Base-by-base conservation (phyloP, 495 filamentous ascomycete species). In the Neohortaea acidophila region DNA sequence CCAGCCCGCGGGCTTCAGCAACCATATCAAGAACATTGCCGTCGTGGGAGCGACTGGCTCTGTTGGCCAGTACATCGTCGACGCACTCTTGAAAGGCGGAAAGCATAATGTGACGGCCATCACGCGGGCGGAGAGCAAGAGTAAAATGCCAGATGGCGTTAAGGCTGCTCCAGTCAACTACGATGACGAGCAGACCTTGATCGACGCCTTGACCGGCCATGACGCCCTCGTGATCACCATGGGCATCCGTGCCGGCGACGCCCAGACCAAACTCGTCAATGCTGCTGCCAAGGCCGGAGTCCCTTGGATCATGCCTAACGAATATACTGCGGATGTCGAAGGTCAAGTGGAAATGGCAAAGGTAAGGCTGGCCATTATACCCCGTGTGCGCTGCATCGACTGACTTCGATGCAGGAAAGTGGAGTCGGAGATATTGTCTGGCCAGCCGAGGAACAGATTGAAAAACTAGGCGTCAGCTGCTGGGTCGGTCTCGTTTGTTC, bases 201-300 rank as follows among this genome's bases (percentile, higher is more conserved):
- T 66, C 3, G 34, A 40, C 8, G 67, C 63, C 14, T 51, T 70
- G 14, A 47, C 55, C 24, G 63, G 61, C 38, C 69, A 73, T 49
- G 61, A 73, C 35, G 64, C 60, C 22, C 59, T 81, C n/a, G 58
- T 80, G 45, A 75, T 79, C 50, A 73, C 70, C 6, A 48, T 79
- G 41, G 36, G 40, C 11, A 52, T 57, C 2, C 58, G 54, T 1
- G 62, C 73, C 11, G 63, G 73, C 9, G 21, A 22, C 6, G 58
- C 63, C 30, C 19, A 5, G 4, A 21, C 9, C 9, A 34, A 21
- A 13, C 60, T 81, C 39, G 52, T 77, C 41, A 45, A 62, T 1
- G 77, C 77, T 0, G 79, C 79, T 1, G 70, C 62, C 3, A 58
- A 67, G 28, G 77, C 79, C 2, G 66, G 66, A 3, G 70, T 82